Percentiles rank a stretch among this genome's conserved stretches.
phyloP scores from a whole-genome alignment of 2,329 filamentous ascomycete genomes.

The Canariomyces notabilis region DNA sequence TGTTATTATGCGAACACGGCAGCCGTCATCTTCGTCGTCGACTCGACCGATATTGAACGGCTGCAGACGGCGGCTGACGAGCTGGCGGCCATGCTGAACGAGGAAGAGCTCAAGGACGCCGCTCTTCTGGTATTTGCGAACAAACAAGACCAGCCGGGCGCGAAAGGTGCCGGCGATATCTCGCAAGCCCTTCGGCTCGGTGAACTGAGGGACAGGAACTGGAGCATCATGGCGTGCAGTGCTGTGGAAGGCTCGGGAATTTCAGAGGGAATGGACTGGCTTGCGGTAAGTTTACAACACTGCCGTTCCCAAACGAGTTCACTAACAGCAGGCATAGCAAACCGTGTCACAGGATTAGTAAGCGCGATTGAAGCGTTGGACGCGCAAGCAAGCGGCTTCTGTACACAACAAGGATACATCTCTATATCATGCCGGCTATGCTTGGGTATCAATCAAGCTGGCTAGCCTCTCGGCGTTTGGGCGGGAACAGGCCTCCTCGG shows the following conservation, averaged over 20 bases:
- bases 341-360: slow-evolving; percentile 38
- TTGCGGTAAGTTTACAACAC: slow-evolving; percentile 61
- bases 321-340: slow-evolving; percentile 31
- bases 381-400: slow-evolving; percentile 13
- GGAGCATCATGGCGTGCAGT: slow-evolving; percentile 97
- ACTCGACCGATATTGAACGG: slow-evolving; percentile 95
- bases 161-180: slow-evolving; percentile 94
- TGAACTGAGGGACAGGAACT: slow-evolving; percentile 92
- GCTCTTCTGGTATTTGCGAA: slow-evolving; percentile 94
- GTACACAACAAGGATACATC: slow-evolving; percentile 22
- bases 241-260: slow-evolving; percentile 94
- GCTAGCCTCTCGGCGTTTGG: slow-evolving; percentile 21
- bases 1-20: slow-evolving; percentile 99
- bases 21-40: slow-evolving; percentile 97
- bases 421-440: slow-evolving; percentile 17
- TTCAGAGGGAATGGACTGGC: slow-evolving; percentile 97
- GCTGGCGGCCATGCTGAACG: slow-evolving; percentile 88
- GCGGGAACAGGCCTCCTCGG: slow-evolving; percentile 11
- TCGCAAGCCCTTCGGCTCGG: slow-evolving; percentile 87
- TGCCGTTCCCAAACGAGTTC: background rate
- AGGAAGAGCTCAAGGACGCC: slow-evolving; percentile 92
- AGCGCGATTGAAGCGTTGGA: slow-evolving; percentile 1
- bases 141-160: slow-evolving; percentile 97
- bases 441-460: slow-evolving; percentile 22
- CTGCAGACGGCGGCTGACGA: slow-evolving; percentile 90